A percentile compares a stretch with the other conserved stretches of the same genome.
Conservation (phyloP, 2,329 filamentous ascomycete genomes). For the Microcyclospora tardicrescens region DNA sequence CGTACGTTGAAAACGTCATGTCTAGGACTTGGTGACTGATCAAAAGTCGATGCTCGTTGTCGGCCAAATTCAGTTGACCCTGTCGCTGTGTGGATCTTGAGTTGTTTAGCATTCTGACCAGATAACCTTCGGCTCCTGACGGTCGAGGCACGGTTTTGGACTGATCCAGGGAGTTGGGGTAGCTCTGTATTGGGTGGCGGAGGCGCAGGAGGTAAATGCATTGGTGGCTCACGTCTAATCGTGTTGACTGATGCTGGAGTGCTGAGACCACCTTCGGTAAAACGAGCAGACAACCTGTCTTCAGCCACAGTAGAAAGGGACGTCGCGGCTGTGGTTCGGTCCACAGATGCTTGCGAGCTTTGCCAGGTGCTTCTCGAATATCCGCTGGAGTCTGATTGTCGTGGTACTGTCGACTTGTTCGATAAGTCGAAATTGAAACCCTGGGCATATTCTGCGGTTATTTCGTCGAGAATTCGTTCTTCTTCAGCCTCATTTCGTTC, state of each 20-base stretch:
- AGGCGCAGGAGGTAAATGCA: constrained; percentile 2
- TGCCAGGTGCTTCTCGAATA: constrained; percentile 70
- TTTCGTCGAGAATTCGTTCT: constrained; percentile 58
- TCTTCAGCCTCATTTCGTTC: constrained; percentile 29
- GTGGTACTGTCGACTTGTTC: constrained; percentile 54
- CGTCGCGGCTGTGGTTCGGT: constrained; percentile 54
- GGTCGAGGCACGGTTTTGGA: constrained; percentile 10
- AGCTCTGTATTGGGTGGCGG: constrained; percentile 11
- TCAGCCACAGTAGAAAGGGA: constrained; percentile 63
- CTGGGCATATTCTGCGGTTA: constrained; percentile 66
- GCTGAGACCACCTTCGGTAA: constrained; percentile 20
- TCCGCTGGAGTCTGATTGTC: constrained; percentile 71
- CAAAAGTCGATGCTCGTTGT: constrained; percentile 21
- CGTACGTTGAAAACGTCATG: constrained; percentile 4
- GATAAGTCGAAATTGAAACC: constrained; percentile 65
- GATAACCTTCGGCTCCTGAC: constrained; percentile 60
- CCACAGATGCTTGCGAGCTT: constrained; percentile 44
- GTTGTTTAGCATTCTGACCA: constrained; percentile 61
- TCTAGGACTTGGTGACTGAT: constrained; percentile 14
- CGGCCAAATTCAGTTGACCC: constrained; percentile 17
- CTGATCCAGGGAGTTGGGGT: constrained; percentile 19
- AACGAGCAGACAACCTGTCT: constrained; percentile 31
- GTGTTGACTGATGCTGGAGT: constrained; percentile 18
- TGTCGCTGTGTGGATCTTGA: constrained; percentile 71
- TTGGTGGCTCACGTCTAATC: constrained; percentile 1